Evolutionary conservation across 495 filamentous ascomycete species (phyloP), one percentile per base, ranked within the genome.

Genomic region (Aspergillus egyptiacus): DNA sequence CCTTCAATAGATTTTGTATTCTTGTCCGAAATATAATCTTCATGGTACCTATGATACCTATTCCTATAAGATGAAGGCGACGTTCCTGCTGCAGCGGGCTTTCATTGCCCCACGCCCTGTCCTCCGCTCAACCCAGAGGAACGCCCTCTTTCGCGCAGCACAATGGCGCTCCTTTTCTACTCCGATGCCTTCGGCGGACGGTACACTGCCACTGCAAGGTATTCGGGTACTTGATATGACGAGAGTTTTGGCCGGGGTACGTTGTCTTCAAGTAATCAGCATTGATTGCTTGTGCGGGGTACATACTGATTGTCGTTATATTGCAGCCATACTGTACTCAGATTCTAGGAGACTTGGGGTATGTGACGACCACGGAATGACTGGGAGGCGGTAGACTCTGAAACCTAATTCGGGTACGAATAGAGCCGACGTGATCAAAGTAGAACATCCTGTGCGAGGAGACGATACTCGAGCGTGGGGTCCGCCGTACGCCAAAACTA

Each of bases 401-500:
- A 15, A 11, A 11, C 1, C 20, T 39, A 11, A 39, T 7, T 20
- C 14, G 3, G 24, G 33, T 1, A 19, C 25, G 25, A 19, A 53
- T 56, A 96, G 91, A 37, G 93, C 93, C 47, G 91, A 97, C 54
- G 80, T 98, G 2, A 96, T 98, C 68, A 98, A 98, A 64, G 78
- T 97, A 43, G 93, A 98, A 64, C 94, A 98, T 66, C 94, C 93
- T 5, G 79, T 76, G 0, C 77, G 87, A 31, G 93, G 93, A 23
- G 93, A 98, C 60, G 93, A 98, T 64, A 98, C 93, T 18, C 74
- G 93, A 50, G 89, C 90, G 37, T 98, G 93, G 93, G 93, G 93
- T 1, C 93, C 93, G 18, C 93, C 93, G 23, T 97, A 91, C 70
- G 93, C 93, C 22, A 77, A 78, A 38, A 88, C 93, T 60, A 56